A percentile compares a stretch with the other conserved stretches of the same genome.
These are phyloP conservation scores for Colletotrichum sp. DNA, from an alignment of 2,329 filamentous ascomycete species.

Conservation along the genomic window DNA sequence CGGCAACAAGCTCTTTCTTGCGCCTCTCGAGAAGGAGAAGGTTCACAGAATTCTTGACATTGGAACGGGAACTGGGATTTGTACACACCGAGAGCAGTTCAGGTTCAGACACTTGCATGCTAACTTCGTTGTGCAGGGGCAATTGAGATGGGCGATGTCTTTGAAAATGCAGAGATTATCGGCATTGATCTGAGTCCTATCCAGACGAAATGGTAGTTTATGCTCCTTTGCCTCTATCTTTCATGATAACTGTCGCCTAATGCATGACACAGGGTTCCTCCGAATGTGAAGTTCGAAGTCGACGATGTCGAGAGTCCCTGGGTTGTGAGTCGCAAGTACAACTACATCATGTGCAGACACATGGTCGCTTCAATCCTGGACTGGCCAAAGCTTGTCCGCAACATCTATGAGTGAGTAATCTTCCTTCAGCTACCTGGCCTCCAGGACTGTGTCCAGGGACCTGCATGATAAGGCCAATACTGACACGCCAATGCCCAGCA, in stretches of 20 bases:
- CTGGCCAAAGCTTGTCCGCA: background rate
- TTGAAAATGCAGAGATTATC: background rate
- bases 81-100: background rate
- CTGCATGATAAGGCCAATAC: too few species aligned
- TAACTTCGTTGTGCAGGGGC: too few species aligned
- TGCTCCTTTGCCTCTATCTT: background rate
- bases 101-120: background rate
- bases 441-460: too few species aligned
- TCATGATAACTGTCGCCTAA: too few species aligned
- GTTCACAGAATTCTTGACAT: background rate
- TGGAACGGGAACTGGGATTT: background rate
- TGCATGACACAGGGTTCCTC: constrained; percentile 4
- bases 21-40: constrained; percentile 36
- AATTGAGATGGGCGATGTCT: background rate
- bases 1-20: constrained; percentile 42
- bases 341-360: constrained; percentile 19
- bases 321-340: background rate
- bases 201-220: background rate
- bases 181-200: constrained; percentile 7
- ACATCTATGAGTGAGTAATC: background rate
- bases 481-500: background rate
- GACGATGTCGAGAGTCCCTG: constrained; percentile 26
- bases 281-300: constrained; percentile 29
- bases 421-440: background rate
- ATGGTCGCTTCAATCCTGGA: constrained; percentile 37